A percentile compares a stretch with the other conserved stretches of the same genome.
phyloP scores from a whole-genome alignment of 139 green algal species.

The Gonium pectorale region DNA sequence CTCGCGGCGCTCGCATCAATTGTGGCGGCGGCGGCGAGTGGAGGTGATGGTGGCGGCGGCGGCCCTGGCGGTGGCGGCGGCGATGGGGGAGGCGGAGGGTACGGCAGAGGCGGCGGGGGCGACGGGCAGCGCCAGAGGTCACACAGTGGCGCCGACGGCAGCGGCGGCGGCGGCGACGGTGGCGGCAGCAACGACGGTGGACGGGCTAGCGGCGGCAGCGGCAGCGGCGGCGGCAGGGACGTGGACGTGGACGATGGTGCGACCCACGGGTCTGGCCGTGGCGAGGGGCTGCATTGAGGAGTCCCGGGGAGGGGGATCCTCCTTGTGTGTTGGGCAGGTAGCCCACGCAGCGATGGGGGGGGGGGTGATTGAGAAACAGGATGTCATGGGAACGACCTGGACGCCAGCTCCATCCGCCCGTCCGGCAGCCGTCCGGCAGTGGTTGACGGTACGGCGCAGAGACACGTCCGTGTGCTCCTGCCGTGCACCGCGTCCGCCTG shows the following conservation, averaged over 20 bases:
- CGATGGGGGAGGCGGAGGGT: not conserved
- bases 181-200: not conserved
- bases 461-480: no score
- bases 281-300: not conserved
- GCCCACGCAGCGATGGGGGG: no score
- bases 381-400: no score
- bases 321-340: no score
- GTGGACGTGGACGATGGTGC: not conserved
- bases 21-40: not conserved
- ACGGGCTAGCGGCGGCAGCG: not conserved
- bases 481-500: no score
- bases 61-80: not conserved
- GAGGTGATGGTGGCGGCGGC: not conserved
- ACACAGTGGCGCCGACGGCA: not conserved
- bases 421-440: no score
- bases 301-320: no score
- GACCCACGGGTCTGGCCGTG: not conserved
- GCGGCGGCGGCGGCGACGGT: not conserved
- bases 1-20: no score
- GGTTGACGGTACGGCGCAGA: no score
- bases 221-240: no score
- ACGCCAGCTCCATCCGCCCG: no score
- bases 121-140: not conserved
- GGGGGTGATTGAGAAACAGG: no score
- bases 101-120: not conserved